Evolutionary conservation across 2,329 filamentous ascomycete species (phyloP).

Genomic region (Teratosphaeria epicoccoides): DNA sequence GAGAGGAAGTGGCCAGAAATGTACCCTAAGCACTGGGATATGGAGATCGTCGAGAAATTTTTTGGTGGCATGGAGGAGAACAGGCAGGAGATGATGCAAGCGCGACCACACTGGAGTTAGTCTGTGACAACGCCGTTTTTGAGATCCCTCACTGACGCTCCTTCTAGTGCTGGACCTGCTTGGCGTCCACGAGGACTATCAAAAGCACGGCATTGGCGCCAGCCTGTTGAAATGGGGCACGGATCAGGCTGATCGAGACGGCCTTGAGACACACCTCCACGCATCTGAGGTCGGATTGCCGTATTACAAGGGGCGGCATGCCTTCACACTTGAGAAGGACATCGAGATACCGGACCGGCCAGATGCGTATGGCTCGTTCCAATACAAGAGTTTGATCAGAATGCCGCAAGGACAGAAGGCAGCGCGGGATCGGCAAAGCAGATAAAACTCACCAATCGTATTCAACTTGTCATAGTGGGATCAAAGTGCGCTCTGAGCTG

Average conservation of each 20-base stretch:
- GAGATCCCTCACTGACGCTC: neutral
- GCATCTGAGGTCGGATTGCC: conserved; percentile 7
- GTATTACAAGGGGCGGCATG: conserved; percentile 8
- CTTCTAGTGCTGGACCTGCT: conserved; percentile 10
- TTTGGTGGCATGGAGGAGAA: conserved; percentile 10
- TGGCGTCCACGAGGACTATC: conserved; percentile 8
- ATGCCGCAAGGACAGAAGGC: neutral
- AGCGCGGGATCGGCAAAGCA: neutral
- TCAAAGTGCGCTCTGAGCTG: no score
- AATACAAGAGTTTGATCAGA: conserved; percentile 3
- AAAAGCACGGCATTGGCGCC: conserved; percentile 8
- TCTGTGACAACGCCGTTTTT: neutral
- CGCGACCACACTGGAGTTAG: neutral
- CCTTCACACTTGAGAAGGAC: conserved; percentile 1
- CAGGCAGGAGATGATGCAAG: conserved; percentile 2
- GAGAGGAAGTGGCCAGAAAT: conserved; percentile 7
- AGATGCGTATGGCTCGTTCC: conserved; percentile 3
- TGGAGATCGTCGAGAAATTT: conserved; percentile 6
- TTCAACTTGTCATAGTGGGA: no score
- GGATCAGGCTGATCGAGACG: conserved; percentile 9
- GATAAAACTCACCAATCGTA: no score
- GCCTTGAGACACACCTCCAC: conserved; percentile 11
- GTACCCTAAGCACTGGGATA: conserved; percentile 4
- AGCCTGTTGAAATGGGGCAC: conserved; percentile 10
- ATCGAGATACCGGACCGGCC: conserved; percentile 7